Percentiles rank a stretch among this genome's conserved stretches.
These are phyloP conservation scores for Fusarium denticulatum DNA, from an alignment of 2,329 filamentous ascomycete species.

Conservation along the genomic window DNA sequence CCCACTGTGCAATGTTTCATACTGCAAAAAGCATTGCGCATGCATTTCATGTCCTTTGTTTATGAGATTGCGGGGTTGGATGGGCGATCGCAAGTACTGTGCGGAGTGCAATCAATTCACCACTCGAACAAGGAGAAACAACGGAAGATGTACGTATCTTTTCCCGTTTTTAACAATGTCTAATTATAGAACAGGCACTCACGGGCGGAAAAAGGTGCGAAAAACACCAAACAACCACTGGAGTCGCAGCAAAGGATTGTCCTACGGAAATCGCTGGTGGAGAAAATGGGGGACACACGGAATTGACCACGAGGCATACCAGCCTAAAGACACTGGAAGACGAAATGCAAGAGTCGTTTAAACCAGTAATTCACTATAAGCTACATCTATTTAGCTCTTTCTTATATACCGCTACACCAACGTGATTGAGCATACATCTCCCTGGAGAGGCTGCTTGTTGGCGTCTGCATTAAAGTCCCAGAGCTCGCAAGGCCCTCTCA, in stretches of 20 bases:
- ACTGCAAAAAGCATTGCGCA: conserved; percentile 8
- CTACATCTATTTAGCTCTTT: no score
- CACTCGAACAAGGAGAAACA: background rate
- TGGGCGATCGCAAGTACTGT: conserved; percentile 1
- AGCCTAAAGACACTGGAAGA: background rate
- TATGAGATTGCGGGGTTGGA: background rate
- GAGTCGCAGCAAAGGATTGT: background rate
- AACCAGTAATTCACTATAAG: no score
- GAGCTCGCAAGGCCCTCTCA: no score
- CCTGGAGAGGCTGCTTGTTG: no score
- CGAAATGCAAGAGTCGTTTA: conserved; percentile 5
- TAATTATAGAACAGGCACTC: background rate
- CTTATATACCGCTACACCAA: no score
- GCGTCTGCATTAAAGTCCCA: no score
- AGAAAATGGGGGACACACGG: conserved; percentile 4
- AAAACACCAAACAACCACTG: conserved; percentile 10
- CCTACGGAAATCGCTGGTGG: conserved; percentile 14
- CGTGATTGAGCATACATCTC: no score
- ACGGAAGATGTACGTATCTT: background rate
- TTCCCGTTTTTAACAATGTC: accelerated
- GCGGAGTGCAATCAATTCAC: background rate
- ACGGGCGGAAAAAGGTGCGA: background rate
- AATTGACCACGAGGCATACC: background rate
- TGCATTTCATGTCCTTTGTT: conserved; percentile 21
- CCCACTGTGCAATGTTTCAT: background rate